These are phyloP conservation scores for Vigna unguiculata DNA, from an alignment of 306 rosid species.

Conservation along the genomic window DNA sequence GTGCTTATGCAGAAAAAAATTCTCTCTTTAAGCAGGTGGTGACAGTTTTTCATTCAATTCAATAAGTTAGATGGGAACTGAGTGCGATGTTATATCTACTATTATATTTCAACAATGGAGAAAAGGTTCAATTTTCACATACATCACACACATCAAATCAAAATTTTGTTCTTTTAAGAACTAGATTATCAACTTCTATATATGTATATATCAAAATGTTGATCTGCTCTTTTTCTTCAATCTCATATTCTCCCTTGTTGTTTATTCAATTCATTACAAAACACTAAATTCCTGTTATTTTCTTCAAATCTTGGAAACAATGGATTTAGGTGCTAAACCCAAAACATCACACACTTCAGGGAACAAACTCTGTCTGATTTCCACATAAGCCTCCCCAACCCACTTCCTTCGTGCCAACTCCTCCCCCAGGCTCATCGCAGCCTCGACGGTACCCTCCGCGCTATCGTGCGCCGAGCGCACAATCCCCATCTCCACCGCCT, in stretches of 20 bases:
- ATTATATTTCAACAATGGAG: too few species aligned
- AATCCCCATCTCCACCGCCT: constrained; percentile 68
- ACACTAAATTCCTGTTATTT: not conserved
- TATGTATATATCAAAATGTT: too few species aligned
- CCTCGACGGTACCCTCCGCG: constrained; percentile 52
- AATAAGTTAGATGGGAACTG: not conserved
- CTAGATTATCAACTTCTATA: too few species aligned
- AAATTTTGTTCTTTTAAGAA: too few species aligned
- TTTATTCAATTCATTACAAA: not conserved
- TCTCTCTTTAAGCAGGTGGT: not conserved
- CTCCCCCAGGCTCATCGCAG: constrained; percentile 60
- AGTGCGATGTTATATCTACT: not conserved
- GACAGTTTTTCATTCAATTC: not conserved
- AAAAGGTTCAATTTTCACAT: too few species aligned
- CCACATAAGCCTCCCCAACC: constrained; percentile 61
- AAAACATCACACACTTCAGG: constrained; percentile 58
- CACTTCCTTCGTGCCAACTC: constrained; percentile 56
- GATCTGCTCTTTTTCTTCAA: too few species aligned
- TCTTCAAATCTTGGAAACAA: constrained; percentile 51
- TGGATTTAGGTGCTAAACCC: constrained; percentile 40
- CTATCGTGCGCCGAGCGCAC: constrained; percentile 70
- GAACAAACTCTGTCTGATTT: constrained; percentile 72
- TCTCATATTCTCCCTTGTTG: too few species aligned
- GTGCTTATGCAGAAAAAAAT: not conserved
- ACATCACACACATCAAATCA: too few species aligned